Base-by-base conservation (phyloP, 345 rosid genomes). In the Moricandia arvensis region DNA sequence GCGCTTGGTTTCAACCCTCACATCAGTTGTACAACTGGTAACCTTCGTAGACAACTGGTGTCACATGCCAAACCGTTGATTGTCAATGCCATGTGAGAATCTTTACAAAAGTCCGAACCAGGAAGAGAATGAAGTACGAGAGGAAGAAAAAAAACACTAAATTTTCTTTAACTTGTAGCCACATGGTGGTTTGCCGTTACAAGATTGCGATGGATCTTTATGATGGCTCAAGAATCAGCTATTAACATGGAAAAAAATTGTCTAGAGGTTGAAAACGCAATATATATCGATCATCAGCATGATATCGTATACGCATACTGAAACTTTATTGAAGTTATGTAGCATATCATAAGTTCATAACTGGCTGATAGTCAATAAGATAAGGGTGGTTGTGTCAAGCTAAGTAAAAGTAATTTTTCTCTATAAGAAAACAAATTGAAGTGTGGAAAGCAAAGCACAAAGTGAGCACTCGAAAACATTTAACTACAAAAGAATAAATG, bases 11-110 rank as follows among this genome's bases (percentile, higher is more conserved):
- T 93, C 77, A 91, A 80, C 4, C 97, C 93, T 74, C 97, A 83
- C 97, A 93, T 90, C 72, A 91, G 76, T 72, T 91, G 98, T 76
- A 90, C 35, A 34, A 94, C 2, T 96, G 87, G 81, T 91, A 90
- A 43, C 87, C 82, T 81, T 91, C 97, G 0, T 94, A 94, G 24
- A 94, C 90, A 72, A 94, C 84, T 12, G 95, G 97, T 8, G 96
- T 94, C 75, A 88, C 91, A 66, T 87, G 80, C 98, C 97, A 94
- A 0, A 91, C 94, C 0, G 96, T 93, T 49, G 98, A 93, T 54
- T 86, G 87, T 96, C 96, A 93, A 1, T 88, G 87, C 96, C 97
- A 93, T 4, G 91, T 91, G 80, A 91, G 82, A 75, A 87, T 80
- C 85, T 93, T 97, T 0, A 94, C 88, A 35, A 93, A 76, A 45